Evolutionary conservation across 345 rosid genomes (phyloP).

Genomic region (Eucalyptus curtisii): DNA sequence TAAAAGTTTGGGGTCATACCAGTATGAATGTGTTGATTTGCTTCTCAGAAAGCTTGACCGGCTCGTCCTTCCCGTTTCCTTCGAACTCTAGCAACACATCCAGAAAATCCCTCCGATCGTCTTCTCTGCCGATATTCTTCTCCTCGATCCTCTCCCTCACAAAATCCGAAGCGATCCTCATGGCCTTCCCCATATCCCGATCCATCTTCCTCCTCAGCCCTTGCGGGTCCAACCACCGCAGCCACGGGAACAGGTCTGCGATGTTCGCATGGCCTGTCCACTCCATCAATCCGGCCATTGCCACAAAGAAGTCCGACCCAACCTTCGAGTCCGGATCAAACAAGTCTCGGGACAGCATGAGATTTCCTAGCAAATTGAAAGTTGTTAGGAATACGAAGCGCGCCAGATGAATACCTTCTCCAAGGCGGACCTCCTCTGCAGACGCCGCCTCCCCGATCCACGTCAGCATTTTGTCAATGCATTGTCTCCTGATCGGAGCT

Average conservation of each 20-base stretch:
- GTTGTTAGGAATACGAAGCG: conserved; percentile 22
- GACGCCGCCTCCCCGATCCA: conserved; percentile 33
- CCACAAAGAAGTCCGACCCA: conserved; percentile 9
- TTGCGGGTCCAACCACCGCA: conserved; percentile 39
- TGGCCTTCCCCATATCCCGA: conserved; percentile 33
- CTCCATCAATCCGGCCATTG: conserved; percentile 18
- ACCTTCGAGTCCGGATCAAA: conserved; percentile 23
- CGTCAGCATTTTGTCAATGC: conserved; percentile 22
- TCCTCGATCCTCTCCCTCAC: conserved; percentile 24
- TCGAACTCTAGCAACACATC: conserved; percentile 38
- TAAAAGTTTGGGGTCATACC: conserved; percentile 2
- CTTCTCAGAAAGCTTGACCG: conserved; percentile 11
- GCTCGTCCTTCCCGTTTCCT: conserved; percentile 39
- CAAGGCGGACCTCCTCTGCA: neutral
- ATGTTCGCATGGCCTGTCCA: conserved; percentile 23
- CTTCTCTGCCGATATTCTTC: neutral
- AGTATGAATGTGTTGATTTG: conserved; percentile 29
- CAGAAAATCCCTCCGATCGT: conserved; percentile 19
- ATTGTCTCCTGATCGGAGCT: conserved; percentile 16
- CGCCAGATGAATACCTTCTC: conserved; percentile 17
- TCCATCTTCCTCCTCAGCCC: conserved; percentile 35
- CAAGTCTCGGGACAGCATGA: conserved; percentile 43
- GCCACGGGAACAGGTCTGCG: conserved; percentile 30
- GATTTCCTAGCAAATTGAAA: conserved; percentile 39
- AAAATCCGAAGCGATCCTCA: conserved; percentile 23